These are phyloP conservation scores for Candida awuae DNA, from an alignment of 805 yeast species.

Conservation along the genomic window DNA sequence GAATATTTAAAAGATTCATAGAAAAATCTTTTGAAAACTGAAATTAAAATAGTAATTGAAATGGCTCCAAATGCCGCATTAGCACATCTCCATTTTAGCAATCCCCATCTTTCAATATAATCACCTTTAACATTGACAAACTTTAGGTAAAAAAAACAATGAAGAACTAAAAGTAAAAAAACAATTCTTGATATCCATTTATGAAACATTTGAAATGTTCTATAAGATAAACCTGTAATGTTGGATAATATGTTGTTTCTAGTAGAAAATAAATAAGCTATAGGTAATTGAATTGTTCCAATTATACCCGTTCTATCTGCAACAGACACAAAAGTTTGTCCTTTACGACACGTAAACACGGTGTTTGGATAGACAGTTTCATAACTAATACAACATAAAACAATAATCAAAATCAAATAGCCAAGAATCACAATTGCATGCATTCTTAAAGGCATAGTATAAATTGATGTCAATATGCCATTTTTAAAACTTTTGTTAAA, in stretches of 20 bases:
- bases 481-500: constrained; percentile 5
- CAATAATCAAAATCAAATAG: constrained; percentile 22
- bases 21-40: constrained; percentile 29
- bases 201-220: constrained; percentile 31
- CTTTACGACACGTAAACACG: constrained; percentile 25
- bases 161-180: constrained; percentile 32
- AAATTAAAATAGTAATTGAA: constrained; percentile 23
- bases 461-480: constrained; percentile 12
- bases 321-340: constrained; percentile 24
- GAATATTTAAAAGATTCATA: constrained; percentile 41
- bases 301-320: constrained; percentile 44
- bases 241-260: constrained; percentile 28
- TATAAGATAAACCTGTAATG: constrained; percentile 30
- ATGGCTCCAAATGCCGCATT: constrained; percentile 28
- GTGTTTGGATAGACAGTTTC: constrained; percentile 23
- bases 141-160: constrained; percentile 32
- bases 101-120: constrained; percentile 31
- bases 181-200: constrained; percentile 36
- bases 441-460: constrained; percentile 28
- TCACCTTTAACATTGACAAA: constrained; percentile 31
- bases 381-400: constrained; percentile 27
- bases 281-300: constrained; percentile 32
- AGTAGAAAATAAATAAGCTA: constrained; percentile 29
- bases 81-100: constrained; percentile 39
- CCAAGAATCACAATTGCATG: constrained; percentile 25